phyloP scores from a whole-genome alignment of 1,139 yeast species.

The Saccharomyces hybrid region DNA sequence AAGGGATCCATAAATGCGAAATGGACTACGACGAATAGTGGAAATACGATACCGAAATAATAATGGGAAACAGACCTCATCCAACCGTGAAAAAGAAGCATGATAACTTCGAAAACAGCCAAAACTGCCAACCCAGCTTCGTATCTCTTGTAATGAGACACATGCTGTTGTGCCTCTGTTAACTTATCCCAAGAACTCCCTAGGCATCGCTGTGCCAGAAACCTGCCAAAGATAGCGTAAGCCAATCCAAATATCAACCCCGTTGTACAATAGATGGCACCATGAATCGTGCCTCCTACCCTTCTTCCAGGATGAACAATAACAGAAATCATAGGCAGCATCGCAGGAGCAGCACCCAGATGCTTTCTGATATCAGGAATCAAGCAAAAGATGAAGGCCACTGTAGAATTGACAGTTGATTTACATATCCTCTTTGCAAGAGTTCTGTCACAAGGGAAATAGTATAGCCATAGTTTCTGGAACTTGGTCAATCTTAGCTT shows the following conservation, averaged over 20 bases:
- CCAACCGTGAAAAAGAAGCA: slow-evolving; percentile 44
- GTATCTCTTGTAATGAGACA: slow-evolving; percentile 26
- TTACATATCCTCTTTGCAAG: slow-evolving; percentile 35
- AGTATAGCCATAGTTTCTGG: slow-evolving; percentile 12
- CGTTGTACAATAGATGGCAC: slow-evolving; percentile 35
- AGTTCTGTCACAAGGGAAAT: slow-evolving; percentile 27
- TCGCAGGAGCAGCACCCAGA: slow-evolving; percentile 38
- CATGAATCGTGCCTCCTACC: slow-evolving; percentile 41
- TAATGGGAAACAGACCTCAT: slow-evolving; percentile 41
- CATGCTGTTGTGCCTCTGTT: slow-evolving; percentile 27
- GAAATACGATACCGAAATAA: slow-evolving; percentile 41
- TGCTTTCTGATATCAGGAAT: slow-evolving; percentile 32
- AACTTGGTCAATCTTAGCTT: background rate
- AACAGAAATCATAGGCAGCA: slow-evolving; percentile 40
- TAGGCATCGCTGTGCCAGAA: slow-evolving; percentile 35
- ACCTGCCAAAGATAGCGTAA: slow-evolving; percentile 38
- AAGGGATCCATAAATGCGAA: slow-evolving; percentile 38
- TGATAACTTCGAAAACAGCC: slow-evolving; percentile 39
- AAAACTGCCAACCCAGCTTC: slow-evolving; percentile 38
- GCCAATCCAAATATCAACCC: slow-evolving; percentile 41
- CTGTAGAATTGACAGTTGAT: slow-evolving; percentile 35
- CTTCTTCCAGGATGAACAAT: slow-evolving; percentile 45
- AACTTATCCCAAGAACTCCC: slow-evolving; percentile 24
- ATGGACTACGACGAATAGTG: slow-evolving; percentile 42
- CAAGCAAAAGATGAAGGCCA: slow-evolving; percentile 36